Percentiles rank a stretch among this genome's conserved stretches.
phyloP scores from a whole-genome alignment of 1,284 basidiomycete species.

The Moniliella sp. region DNA sequence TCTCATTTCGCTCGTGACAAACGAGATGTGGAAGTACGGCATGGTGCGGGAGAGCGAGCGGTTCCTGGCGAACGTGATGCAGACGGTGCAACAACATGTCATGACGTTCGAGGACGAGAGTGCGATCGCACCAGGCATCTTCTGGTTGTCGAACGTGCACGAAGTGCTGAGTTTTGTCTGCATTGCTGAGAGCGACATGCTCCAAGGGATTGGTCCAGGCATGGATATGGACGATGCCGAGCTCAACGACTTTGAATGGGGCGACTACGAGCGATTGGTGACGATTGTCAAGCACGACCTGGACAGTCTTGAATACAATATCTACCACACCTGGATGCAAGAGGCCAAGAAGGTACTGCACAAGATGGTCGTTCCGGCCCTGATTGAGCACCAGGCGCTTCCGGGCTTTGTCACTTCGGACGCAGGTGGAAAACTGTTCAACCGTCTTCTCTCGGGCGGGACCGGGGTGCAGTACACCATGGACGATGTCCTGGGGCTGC shows the following conservation, averaged over 20 bases:
- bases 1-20: constrained; percentile 83
- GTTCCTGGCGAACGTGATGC: constrained; percentile 97
- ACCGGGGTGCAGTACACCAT: constrained; percentile 77
- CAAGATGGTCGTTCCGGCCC: constrained; percentile 95
- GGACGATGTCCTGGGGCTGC: constrained; percentile 88
- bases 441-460: constrained; percentile 57
- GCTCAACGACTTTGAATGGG: constrained; percentile 82
- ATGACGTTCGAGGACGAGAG: constrained; percentile 86
- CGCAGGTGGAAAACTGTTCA: constrained; percentile 66
- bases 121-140: constrained; percentile 82
- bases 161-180: constrained; percentile 97
- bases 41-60: constrained; percentile 88
- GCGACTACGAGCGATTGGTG: constrained; percentile 83
- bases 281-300: constrained; percentile 95
- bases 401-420: constrained; percentile 97
- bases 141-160: constrained; percentile 99
- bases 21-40: constrained; percentile 99
- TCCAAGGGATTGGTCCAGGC: constrained; percentile 92
- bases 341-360: constrained; percentile 88
- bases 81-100: constrained; percentile 84
- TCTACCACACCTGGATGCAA: constrained; percentile 98
- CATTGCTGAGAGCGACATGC: constrained; percentile 90
- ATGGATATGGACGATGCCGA: constrained; percentile 59
- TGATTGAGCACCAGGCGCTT: constrained; percentile 89
- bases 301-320: constrained; percentile 94